Percentiles rank a stretch among this genome's conserved stretches.
These are phyloP conservation scores for Scalesia atractyloides DNA, from an alignment of 129 eudicot species.

Conservation along the genomic window DNA sequence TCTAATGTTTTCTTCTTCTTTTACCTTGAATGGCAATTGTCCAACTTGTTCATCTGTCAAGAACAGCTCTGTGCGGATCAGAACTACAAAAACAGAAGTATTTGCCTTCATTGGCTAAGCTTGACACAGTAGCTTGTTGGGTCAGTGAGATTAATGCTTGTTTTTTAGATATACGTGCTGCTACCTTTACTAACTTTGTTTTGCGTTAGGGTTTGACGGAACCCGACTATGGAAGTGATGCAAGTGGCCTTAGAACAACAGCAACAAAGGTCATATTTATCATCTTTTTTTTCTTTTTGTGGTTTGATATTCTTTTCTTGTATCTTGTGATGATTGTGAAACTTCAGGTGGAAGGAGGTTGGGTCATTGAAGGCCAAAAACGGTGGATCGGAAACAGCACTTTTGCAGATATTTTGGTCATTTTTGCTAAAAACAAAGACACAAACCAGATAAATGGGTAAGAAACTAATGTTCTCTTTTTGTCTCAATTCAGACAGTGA, in stretches of 20 bases:
- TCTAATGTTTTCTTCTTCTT: constrained; percentile 19
- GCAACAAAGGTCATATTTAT: constrained; percentile 70
- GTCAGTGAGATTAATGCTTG: constrained; percentile 44
- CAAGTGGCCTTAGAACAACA: constrained; percentile 82
- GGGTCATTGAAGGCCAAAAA: constrained; percentile 96
- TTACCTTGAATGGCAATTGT: neutral
- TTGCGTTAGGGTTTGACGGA: constrained; percentile 78
- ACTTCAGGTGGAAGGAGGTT: constrained; percentile 91
- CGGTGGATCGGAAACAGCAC: constrained; percentile 99
- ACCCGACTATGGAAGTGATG: constrained; percentile 99
- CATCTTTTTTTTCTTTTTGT: constrained; percentile 13
- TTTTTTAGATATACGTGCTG: constrained; percentile 8
- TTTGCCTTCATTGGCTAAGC: constrained; percentile 79
- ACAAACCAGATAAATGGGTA: constrained; percentile 96
- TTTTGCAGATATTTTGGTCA: constrained; percentile 87
- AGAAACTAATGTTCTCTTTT: constrained; percentile 16
- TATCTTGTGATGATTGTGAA: constrained; percentile 19
- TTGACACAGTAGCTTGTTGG: constrained; percentile 86
- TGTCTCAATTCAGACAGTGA: neutral
- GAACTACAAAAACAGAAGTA: constrained; percentile 82
- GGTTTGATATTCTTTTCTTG: neutral
- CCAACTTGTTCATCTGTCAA: constrained; percentile 29
- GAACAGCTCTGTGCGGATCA: constrained; percentile 79
- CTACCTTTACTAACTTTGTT: neutral
- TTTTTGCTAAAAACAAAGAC: constrained; percentile 80